Base-by-base conservation (phyloP, 805 yeast genomes). In the Saturnispora quitensis region DNA sequence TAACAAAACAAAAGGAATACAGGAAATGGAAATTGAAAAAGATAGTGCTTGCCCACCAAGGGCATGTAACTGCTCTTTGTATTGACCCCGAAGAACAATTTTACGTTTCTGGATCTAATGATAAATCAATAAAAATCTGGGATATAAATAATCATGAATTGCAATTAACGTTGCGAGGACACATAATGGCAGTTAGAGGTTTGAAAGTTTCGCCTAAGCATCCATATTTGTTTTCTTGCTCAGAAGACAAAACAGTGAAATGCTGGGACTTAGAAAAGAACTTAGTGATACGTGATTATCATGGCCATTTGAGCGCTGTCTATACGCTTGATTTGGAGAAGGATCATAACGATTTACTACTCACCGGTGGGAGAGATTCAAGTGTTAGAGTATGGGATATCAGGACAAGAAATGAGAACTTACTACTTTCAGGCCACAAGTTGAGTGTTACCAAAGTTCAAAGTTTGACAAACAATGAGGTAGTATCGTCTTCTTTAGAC, bases 221-320 rank as follows among this genome's bases (percentile, higher is more conserved):
- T 63, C 97, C 98, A 0, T 91, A 91, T 65, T 69, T 93, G 72
- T 93, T 90, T 64, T 80, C 91, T 13, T 90, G 93, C 24, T 86
- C 96, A 43, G 98, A 93, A 63, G 99, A 93, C 65, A 90, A 90
- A 65, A 75, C 89, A 25, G 88, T 89, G 9, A 81, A 88, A 63
- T 90, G 98, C 67, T 93, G 98, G 97, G 99, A 93, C 70, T 73
- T 93, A 58, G 98, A 91, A 65, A 78, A 81, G 61, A 88, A 90
- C 60, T 80, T 80, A 58, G 80, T 87, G 2, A 78, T 89, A 4
- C 72, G 97, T 51, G 89, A 89, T 60, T 93, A 88, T 66, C 95
- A 90, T 68, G 99, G 99, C 3, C 99, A 93, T 69, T 73, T 88
- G 25, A 87, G 95, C 31, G 95, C 96, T 4, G 87, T 93, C 2